These are phyloP conservation scores for Pichia rugopelliculosa DNA, from an alignment of 805 yeast species.

Conservation along the genomic window DNA sequence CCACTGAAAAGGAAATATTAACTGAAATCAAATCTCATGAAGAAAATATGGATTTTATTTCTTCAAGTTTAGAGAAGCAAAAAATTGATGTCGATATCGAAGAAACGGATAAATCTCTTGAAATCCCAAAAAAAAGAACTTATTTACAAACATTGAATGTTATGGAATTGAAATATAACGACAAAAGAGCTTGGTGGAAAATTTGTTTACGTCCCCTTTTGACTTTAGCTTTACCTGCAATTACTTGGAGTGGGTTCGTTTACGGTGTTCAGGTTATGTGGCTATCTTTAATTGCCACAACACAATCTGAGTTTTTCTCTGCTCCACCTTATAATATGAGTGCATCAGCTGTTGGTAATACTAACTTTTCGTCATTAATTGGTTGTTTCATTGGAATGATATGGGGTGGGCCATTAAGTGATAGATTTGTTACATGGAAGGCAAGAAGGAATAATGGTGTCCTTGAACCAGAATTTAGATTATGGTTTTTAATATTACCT, in stretches of 20 bases:
- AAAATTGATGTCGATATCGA: background rate
- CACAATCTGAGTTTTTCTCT: slow-evolving; percentile 36
- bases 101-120: background rate
- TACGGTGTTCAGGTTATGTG: slow-evolving; percentile 44
- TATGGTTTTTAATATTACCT: slow-evolving; percentile 42
- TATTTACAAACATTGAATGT: slow-evolving; percentile 12
- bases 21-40: background rate
- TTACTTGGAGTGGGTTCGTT: slow-evolving; percentile 52
- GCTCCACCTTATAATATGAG: slow-evolving; percentile 47
- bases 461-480: slow-evolving; percentile 50
- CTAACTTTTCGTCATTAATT: slow-evolving; percentile 46
- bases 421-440: slow-evolving; percentile 39
- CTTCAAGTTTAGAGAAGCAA: background rate
- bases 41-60: background rate
- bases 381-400: slow-evolving; percentile 38
- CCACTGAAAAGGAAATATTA: background rate
- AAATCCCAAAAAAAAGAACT: background rate
- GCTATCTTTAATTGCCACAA: slow-evolving; percentile 43
- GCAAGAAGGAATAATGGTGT: slow-evolving; percentile 46
- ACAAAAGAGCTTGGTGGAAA: slow-evolving; percentile 27
- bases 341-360: slow-evolving; percentile 40
- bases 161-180: slow-evolving; percentile 15
- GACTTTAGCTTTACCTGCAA: slow-evolving; percentile 32
- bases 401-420: slow-evolving; percentile 43
- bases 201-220: slow-evolving; percentile 35